Percentiles rank a stretch among this genome's conserved stretches.
Evolutionary conservation across 306 rosid genomes (phyloP).

Genomic region (Fagus crenata): DNA sequence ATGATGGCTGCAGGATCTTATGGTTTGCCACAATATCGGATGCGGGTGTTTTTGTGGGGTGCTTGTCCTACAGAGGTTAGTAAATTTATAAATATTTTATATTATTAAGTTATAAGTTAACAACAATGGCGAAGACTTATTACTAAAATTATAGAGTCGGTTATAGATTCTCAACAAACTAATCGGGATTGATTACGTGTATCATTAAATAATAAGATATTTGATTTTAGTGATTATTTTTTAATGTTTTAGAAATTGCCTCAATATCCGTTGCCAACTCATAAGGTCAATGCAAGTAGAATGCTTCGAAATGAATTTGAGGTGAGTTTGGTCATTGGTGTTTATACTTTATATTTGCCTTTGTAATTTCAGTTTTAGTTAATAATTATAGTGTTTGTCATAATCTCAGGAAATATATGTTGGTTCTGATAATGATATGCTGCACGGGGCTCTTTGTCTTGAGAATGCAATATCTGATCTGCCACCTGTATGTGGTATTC

Average conservation of each 20-base stretch:
- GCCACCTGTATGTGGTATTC: conserved; percentile 36
- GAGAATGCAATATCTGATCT: conserved; percentile 46
- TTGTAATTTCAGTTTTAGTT: not conserved
- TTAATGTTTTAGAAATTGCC: conserved; percentile 38
- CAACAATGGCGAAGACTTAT: too few species aligned
- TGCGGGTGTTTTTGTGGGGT: conserved; percentile 88
- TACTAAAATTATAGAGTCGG: too few species aligned
- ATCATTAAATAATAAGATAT: not conserved
- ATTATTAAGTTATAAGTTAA: too few species aligned
- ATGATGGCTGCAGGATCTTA: conserved; percentile 87
- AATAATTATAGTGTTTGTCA: not conserved
- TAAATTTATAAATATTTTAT: not conserved
- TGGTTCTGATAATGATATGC: conserved; percentile 28
- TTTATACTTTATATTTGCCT: not conserved
- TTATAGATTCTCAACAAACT: not conserved
- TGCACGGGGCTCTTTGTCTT: conserved; percentile 35
- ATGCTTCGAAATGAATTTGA: conserved; percentile 38
- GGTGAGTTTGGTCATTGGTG: conserved; percentile 24
- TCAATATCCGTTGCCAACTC: conserved; percentile 51
- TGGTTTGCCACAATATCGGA: conserved; percentile 81
- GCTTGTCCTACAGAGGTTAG: conserved; percentile 57
- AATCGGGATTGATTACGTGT: not conserved
- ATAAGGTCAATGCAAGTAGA: conserved; percentile 40
- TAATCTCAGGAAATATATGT: conserved; percentile 39
- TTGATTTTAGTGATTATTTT: not conserved